These are phyloP conservation scores for Heliamphora exappendiculata DNA, from an alignment of 148 eudicot genomes.

Conservation along the genomic window DNA sequence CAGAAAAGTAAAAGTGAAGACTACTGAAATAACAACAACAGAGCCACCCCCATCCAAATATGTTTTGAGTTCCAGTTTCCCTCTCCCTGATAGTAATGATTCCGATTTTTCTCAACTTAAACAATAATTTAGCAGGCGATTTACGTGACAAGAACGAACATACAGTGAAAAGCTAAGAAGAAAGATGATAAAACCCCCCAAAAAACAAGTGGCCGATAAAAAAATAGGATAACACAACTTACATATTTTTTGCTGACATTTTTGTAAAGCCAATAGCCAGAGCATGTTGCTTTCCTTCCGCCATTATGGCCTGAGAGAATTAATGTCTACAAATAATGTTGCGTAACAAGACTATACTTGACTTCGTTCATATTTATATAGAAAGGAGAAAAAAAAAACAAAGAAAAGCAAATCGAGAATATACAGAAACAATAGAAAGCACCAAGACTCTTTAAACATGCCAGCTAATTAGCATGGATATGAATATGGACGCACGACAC, in stretches of 20 bases:
- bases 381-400: not conserved
- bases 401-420: not conserved
- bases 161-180: not conserved
- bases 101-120: not conserved
- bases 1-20: no score
- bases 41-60: not conserved
- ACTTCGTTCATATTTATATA: not conserved
- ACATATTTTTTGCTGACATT: constrained; percentile 98
- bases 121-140: not conserved
- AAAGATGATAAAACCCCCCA: not conserved
- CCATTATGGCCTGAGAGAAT: constrained; percentile 85
- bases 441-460: not conserved
- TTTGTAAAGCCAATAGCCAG: constrained; percentile 98
- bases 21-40: not conserved
- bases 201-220: not conserved
- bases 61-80: not conserved
- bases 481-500: no score
- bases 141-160: not conserved
- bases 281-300: constrained; percentile 99
- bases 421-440: not conserved
- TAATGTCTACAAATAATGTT: constrained; percentile 9
- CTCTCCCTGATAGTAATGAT: not conserved
- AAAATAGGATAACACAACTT: constrained; percentile 24
- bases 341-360: not conserved
- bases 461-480: no score